Evolutionary conservation across 108 stramenopile species (phyloP).

Genomic region (Conticribra weissflogii): DNA sequence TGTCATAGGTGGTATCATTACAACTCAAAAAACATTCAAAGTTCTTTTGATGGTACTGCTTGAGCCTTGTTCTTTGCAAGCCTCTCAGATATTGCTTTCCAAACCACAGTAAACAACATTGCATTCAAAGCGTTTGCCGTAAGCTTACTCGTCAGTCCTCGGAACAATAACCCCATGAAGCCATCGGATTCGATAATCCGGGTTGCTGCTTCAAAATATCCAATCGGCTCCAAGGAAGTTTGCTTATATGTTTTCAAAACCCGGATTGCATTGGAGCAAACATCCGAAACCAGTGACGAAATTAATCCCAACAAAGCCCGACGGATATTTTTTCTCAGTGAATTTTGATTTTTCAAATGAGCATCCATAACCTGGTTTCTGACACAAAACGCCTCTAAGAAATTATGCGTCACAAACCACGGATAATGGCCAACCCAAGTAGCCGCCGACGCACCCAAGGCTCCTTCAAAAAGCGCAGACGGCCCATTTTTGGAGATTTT

Average conservation of each 20-base stretch:
- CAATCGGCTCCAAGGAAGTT: slow-evolving; percentile 69
- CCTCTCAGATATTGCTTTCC: slow-evolving; percentile 61
- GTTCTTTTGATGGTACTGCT: not conserved
- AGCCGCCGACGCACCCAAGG: slow-evolving; percentile 77
- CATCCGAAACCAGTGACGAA: slow-evolving; percentile 75
- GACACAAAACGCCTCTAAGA: slow-evolving; percentile 64
- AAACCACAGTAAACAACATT: slow-evolving; percentile 58
- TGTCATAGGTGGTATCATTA: too few relatives aligned
- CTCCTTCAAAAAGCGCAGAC: slow-evolving; percentile 75
- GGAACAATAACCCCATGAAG: slow-evolving; percentile 44
- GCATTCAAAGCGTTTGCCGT: slow-evolving; percentile 61
- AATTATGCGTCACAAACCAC: slow-evolving; percentile 88
- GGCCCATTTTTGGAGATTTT: slow-evolving; percentile 69
- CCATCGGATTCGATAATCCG: slow-evolving; percentile 47
- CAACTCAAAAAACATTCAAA: too few relatives aligned
- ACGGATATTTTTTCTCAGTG: slow-evolving; percentile 45
- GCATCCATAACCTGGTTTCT: slow-evolving; percentile 65
- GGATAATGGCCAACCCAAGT: slow-evolving; percentile 89
- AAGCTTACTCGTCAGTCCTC: slow-evolving; percentile 57
- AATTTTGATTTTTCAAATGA: slow-evolving; percentile 49
- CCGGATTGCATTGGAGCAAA: slow-evolving; percentile 83
- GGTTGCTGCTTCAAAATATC: slow-evolving; percentile 61
- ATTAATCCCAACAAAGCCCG: slow-evolving; percentile 69
- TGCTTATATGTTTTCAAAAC: slow-evolving; percentile 93
- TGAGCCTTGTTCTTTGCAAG: slow-evolving; percentile 36